Evolutionary conservation across 2,329 filamentous ascomycete genomes (phyloP).

Genomic region (Samsoniella hepiali): DNA sequence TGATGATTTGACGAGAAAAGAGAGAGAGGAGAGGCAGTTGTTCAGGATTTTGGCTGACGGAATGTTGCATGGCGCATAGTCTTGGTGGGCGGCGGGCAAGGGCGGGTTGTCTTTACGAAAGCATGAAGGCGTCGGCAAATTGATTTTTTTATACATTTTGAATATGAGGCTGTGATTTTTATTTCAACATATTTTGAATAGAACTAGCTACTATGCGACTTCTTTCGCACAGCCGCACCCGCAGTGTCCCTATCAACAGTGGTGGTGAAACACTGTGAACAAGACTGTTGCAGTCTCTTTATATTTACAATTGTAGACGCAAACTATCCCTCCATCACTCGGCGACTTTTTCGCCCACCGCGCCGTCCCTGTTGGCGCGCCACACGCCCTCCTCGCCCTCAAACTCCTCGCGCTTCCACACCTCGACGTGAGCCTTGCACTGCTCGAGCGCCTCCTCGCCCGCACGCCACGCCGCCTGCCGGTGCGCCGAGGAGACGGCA

Average conservation of each 20-base stretch:
- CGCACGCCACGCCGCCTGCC: constrained; percentile 79
- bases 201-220: background rate
- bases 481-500: constrained; percentile 78
- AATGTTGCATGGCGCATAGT: background rate
- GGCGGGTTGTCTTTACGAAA: background rate
- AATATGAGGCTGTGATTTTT: background rate
- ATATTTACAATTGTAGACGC: background rate
- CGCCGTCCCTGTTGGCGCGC: constrained; percentile 81
- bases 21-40: background rate
- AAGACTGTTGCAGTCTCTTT: background rate
- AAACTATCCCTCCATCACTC: background rate
- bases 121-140: background rate
- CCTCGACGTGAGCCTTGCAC: constrained; percentile 83
- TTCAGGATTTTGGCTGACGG: too few species aligned
- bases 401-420: constrained; percentile 95
- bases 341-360: constrained; percentile 48
- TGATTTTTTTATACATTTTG: background rate
- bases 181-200: background rate
- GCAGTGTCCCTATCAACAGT: too few species aligned
- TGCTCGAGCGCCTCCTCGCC: constrained; percentile 86
- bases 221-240: too few species aligned
- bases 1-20: too few species aligned
- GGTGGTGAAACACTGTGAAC: too few species aligned
- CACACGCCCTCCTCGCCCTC: constrained; percentile 73
- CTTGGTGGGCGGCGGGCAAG: background rate